These are phyloP conservation scores for Boletus insuetus DNA, from an alignment of 768 basidiomycete genomes.

Conservation along the genomic window DNA sequence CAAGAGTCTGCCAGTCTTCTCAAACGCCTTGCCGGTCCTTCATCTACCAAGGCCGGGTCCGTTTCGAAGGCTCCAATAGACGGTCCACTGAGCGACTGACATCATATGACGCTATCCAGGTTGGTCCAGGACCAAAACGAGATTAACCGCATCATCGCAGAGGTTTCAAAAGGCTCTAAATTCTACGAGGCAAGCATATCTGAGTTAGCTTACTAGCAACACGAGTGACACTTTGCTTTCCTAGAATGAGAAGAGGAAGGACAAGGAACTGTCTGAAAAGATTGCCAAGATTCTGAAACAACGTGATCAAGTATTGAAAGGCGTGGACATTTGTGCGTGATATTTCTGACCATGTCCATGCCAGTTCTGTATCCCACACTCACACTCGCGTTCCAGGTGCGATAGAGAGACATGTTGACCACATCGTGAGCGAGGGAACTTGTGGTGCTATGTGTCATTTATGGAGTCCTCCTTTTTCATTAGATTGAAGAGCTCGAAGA, in stretches of 20 bases:
- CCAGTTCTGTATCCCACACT: neutral
- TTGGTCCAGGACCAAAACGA: conserved; percentile 77
- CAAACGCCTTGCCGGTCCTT: conserved; percentile 82
- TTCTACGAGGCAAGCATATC: conserved; percentile 68
- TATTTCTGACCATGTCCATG: neutral
- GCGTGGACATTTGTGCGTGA: conserved; percentile 54
- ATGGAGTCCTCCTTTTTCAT: neutral
- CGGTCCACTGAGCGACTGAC: conserved; percentile 8
- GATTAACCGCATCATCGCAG: conserved; percentile 85
- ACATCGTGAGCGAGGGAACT: conserved; percentile 50
- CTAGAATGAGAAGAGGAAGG: conserved; percentile 88
- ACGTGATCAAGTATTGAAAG: conserved; percentile 55
- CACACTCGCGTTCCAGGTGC: conserved; percentile 37
- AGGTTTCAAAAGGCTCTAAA: conserved; percentile 90
- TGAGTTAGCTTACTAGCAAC: neutral
- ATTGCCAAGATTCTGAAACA: conserved; percentile 68
- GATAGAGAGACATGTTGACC: conserved; percentile 67
- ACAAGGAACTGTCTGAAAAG: conserved; percentile 76
- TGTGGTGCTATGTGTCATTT: neutral
- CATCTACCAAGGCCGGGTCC: conserved; percentile 86
- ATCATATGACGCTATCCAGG: conserved; percentile 32
- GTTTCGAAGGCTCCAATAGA: conserved; percentile 21
- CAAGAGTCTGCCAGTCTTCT: conserved; percentile 70
- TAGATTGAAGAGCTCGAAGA: conserved; percentile 69
- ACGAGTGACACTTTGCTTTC: neutral